phyloP scores from a whole-genome alignment of 129 eudicot species.

The Calendula officinalis region DNA sequence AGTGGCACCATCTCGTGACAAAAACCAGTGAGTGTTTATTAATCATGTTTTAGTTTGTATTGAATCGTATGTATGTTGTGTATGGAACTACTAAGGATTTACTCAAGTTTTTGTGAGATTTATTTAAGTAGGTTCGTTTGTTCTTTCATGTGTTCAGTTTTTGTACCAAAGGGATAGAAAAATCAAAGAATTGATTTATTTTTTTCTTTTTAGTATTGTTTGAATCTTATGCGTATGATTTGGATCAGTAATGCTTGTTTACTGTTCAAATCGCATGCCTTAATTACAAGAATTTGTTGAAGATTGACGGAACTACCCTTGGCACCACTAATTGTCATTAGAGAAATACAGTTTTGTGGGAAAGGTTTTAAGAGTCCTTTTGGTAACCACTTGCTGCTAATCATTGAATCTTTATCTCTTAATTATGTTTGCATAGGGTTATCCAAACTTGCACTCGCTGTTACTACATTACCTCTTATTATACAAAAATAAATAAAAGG shows the following conservation, averaged over 20 bases:
- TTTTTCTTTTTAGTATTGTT: neutral
- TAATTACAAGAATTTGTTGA: slow-evolving; percentile 24
- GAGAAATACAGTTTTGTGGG: slow-evolving; percentile 86
- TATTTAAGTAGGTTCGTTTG: too few species aligned
- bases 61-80: too few species aligned
- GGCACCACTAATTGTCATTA: slow-evolving; percentile 97
- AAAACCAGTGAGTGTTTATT: too few species aligned
- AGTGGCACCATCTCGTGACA: slow-evolving; percentile 34
- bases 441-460: slow-evolving; percentile 75
- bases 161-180: slow-evolving; percentile 29
- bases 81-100: too few species aligned
- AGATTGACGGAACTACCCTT: slow-evolving; percentile 96
- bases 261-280: too few species aligned
- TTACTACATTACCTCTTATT: slow-evolving; percentile 52
- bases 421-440: slow-evolving; percentile 78
- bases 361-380: slow-evolving; percentile 74
- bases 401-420: slow-evolving; percentile 56
- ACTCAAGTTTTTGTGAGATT: too few species aligned
- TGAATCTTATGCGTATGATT: neutral
- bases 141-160: neutral
- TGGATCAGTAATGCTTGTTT: too few species aligned
- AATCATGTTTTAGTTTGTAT: too few species aligned
- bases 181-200: slow-evolving; percentile 15
- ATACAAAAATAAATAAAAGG: neutral
- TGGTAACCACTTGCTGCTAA: slow-evolving; percentile 69